Conservation (phyloP, 176 grass and related monocot species). For the Cenchrus purpureus region DNA sequence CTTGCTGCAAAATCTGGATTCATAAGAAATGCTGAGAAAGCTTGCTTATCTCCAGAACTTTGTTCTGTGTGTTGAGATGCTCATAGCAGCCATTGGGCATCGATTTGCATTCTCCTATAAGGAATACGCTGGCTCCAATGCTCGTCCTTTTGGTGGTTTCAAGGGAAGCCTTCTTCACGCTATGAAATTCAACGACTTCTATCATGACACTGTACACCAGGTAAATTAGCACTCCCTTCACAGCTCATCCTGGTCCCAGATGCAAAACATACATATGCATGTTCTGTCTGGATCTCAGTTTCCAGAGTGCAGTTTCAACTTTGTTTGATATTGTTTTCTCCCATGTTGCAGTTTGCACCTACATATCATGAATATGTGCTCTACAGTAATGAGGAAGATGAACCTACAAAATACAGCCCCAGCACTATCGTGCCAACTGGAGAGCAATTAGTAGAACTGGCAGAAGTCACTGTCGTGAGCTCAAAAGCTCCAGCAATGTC, state of each 20-base stretch:
- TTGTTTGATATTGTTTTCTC: conserved; percentile 10
- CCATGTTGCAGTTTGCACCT: conserved; percentile 68
- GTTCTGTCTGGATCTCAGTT: not conserved
- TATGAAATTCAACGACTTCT: conserved; percentile 87
- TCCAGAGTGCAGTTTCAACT: not conserved
- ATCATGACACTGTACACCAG: conserved; percentile 98
- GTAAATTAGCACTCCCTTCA: conserved; percentile 46
- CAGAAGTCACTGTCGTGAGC: conserved; percentile 32
- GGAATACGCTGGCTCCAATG: conserved; percentile 77
- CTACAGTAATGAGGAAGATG: conserved; percentile 71
- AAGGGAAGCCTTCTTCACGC: conserved; percentile 74
- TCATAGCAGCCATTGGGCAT: conserved; percentile 72
- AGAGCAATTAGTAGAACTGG: conserved; percentile 71
- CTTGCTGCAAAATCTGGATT: conserved; percentile 83
- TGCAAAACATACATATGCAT: not conserved
- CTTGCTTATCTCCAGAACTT: conserved; percentile 86
- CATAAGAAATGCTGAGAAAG: conserved; percentile 75
- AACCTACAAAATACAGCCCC: conserved; percentile 70
- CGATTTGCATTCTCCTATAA: conserved; percentile 74
- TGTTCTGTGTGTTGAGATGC: conserved; percentile 87
- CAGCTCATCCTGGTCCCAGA: not conserved
- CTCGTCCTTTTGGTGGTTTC: conserved; percentile 62
- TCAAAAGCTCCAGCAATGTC: conserved; percentile 36
- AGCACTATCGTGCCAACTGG: conserved; percentile 62
- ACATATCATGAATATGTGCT: conserved; percentile 95